These are phyloP conservation scores for Plectosphaerella cucumerina DNA, from an alignment of 2,329 filamentous ascomycete genomes.

Conservation along the genomic window DNA sequence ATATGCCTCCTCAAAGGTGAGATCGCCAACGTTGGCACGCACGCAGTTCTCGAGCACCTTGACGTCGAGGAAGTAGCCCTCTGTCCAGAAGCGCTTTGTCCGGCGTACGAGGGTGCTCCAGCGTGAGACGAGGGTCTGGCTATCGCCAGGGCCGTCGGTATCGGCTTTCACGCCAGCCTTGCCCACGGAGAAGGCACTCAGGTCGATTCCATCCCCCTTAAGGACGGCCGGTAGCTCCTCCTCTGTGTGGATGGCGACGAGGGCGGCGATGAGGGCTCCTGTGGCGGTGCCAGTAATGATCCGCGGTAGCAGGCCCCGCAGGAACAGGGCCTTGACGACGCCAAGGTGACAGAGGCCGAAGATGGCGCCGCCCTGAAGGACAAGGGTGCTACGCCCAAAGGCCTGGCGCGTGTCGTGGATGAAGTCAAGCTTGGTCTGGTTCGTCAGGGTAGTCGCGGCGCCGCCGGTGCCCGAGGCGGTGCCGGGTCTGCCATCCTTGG, in stretches of 20 bases:
- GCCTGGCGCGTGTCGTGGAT: slow-evolving; percentile 84
- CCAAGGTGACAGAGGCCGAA: slow-evolving; percentile 89
- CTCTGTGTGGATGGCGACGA: slow-evolving; percentile 83
- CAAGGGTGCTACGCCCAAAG: slow-evolving; percentile 79
- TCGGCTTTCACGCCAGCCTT: slow-evolving; percentile 15
- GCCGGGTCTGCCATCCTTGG: not conserved
- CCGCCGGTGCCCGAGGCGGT: slow-evolving; percentile 25
- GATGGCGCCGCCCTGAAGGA: slow-evolving; percentile 85
- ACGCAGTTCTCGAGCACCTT: slow-evolving; percentile 80
- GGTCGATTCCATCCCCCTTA: slow-evolving; percentile 74
- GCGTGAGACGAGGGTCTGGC: slow-evolving; percentile 35
- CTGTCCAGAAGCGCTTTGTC: slow-evolving; percentile 62
- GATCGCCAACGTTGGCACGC: slow-evolving; percentile 76
- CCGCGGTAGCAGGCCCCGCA: slow-evolving; percentile 75
- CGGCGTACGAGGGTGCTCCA: slow-evolving; percentile 63
- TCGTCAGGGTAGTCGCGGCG: slow-evolving; percentile 45
- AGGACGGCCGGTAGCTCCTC: slow-evolving; percentile 77
- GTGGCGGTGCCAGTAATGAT: slow-evolving; percentile 92
- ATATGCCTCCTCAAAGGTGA: slow-evolving; percentile 93
- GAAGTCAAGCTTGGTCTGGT: slow-evolving; percentile 78
- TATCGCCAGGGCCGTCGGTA: slow-evolving; percentile 19
- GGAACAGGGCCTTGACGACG: slow-evolving; percentile 81
- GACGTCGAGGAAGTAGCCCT: slow-evolving; percentile 82
- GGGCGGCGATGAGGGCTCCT: slow-evolving; percentile 81
- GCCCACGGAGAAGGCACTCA: slow-evolving; percentile 62